Conservation (phyloP, 345 rosid species). For the Hibiscus tridactylites region DNA sequence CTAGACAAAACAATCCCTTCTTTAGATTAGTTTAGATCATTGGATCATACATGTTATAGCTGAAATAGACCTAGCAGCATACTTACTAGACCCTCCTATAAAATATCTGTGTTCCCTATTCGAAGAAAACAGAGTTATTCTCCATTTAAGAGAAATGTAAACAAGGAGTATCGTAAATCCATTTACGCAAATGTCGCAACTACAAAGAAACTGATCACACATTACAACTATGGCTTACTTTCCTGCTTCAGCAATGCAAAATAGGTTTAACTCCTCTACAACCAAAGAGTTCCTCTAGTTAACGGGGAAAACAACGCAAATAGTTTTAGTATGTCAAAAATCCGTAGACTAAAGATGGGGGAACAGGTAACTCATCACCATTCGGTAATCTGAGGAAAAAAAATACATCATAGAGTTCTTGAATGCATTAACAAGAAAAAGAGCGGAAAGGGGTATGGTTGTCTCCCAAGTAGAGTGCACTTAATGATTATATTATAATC, state of each 20-base stretch:
- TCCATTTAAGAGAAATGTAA: not conserved
- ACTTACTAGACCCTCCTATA: not conserved
- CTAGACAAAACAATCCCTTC: not conserved
- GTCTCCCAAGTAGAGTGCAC: not conserved
- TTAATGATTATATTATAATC: not conserved
- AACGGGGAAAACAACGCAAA: not conserved
- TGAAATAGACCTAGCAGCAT: not conserved
- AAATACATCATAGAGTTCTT: not conserved
- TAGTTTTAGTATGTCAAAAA: not conserved
- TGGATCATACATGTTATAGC: not conserved
- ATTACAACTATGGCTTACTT: not conserved
- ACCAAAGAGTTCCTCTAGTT: not conserved
- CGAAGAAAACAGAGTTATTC: not conserved
- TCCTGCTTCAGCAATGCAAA: not conserved
- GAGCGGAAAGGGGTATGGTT: not conserved
- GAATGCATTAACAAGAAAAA: not conserved
- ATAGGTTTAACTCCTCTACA: not conserved
- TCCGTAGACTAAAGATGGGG: not conserved
- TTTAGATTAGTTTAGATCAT: not conserved
- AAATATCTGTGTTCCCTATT: not conserved
- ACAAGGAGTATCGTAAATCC: not conserved
- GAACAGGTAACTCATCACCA: not conserved
- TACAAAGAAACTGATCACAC: not conserved
- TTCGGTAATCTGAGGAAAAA: not conserved
- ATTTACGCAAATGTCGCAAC: not conserved